phyloP scores from a whole-genome alignment of 768 basidiomycete genomes.

The Sutorius australiensis region DNA sequence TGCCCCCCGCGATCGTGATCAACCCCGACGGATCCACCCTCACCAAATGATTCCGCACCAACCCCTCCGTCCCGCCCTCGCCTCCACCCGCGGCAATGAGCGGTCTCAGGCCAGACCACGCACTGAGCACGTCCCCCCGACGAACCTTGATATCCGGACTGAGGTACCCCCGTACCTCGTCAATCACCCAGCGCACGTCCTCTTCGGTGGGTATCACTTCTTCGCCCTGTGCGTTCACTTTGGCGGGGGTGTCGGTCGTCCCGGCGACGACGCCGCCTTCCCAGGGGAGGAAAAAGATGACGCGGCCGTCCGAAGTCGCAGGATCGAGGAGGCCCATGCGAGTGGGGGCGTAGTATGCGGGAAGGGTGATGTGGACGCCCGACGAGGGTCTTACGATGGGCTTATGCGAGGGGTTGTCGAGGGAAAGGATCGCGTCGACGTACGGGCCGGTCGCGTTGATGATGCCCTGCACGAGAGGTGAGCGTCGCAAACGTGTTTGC shows the following conservation, averaged over 20 bases:
- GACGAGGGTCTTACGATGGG: slow-evolving; percentile 91
- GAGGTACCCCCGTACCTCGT: slow-evolving; percentile 88
- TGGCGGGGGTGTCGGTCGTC: slow-evolving; percentile 84
- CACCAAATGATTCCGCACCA: slow-evolving; percentile 94
- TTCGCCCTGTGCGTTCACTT: slow-evolving; percentile 47
- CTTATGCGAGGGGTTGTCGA: slow-evolving; percentile 73
- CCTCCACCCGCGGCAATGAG: slow-evolving; percentile 83
- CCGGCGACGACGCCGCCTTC: slow-evolving; percentile 97
- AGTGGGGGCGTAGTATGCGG: slow-evolving; percentile 93
- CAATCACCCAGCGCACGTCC: slow-evolving; percentile 95
- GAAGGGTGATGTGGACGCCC: slow-evolving; percentile 94
- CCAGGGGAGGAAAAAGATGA: slow-evolving; percentile 99
- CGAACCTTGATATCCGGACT: slow-evolving; percentile 91
- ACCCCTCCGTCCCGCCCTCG: slow-evolving; percentile 72
- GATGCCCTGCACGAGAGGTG: slow-evolving; percentile 53
- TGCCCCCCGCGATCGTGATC: slow-evolving; percentile 93
- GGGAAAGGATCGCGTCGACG: slow-evolving; percentile 75
- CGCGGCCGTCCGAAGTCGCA: slow-evolving; percentile 90
- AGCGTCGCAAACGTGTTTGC: background rate
- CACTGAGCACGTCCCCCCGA: slow-evolving; percentile 90
- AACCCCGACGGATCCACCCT: slow-evolving; percentile 76
- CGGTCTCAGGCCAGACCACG: slow-evolving; percentile 91
- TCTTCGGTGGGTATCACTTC: slow-evolving; percentile 86
- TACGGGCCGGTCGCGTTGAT: slow-evolving; percentile 98
- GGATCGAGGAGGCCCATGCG: slow-evolving; percentile 96